Percentiles rank a stretch among this genome's conserved stretches.
Evolutionary conservation across 345 rosid genomes (phyloP).

Genomic region (Rhodamnia rubescens): DNA sequence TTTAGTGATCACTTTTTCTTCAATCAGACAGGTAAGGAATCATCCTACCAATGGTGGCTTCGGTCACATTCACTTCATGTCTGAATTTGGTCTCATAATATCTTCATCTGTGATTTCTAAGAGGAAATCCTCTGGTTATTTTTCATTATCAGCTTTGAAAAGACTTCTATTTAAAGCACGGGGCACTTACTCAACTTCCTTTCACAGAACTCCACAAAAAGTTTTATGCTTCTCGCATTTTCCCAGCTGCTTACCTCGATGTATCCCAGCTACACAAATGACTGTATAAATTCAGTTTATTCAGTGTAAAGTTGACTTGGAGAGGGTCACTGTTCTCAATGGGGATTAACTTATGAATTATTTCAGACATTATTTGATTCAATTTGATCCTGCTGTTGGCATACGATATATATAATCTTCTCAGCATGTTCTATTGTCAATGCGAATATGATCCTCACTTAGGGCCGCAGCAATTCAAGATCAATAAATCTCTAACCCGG

Average conservation of each 20-base stretch:
- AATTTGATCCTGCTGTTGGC: background rate
- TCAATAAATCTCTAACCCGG: background rate
- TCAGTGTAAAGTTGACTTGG: background rate
- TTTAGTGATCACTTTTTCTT: conserved; percentile 60
- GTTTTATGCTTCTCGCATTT: conserved; percentile 24
- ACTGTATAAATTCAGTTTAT: background rate
- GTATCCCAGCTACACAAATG: conserved; percentile 77
- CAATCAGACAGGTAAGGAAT: conserved; percentile 59
- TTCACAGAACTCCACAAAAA: background rate
- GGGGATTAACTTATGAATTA: background rate
- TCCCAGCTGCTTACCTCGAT: conserved; percentile 89
- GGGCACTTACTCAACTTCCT: background rate
- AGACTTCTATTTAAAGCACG: background rate
- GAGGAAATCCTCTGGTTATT: background rate
- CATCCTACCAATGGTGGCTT: background rate
- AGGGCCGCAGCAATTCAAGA: background rate
- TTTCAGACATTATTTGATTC: background rate
- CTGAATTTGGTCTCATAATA: background rate
- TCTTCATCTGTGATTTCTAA: background rate
- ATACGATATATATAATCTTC: background rate
- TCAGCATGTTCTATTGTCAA: background rate
- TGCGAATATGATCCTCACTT: background rate
- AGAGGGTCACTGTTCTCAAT: background rate
- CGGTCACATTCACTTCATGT: background rate
- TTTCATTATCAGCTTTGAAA: background rate